Base-by-base conservation (phyloP, 148 eudicot genomes). In the Rhododendron williamsianum region DNA sequence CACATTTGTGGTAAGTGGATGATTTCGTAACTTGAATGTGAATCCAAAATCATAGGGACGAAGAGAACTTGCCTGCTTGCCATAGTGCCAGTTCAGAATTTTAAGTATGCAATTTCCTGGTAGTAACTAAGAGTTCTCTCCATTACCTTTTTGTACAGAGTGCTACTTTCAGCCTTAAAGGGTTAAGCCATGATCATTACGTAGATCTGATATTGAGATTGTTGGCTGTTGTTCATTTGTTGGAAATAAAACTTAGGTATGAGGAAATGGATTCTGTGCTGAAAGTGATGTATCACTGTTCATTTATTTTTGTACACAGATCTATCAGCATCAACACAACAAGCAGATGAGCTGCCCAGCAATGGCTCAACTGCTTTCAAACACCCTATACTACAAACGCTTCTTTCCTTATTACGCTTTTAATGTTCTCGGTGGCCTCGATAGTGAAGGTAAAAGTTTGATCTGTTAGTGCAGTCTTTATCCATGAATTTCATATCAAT, bases 291-390 rank as follows among this genome's bases (percentile, higher is more conserved):
- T 11, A 13, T 18, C 27, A 25, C 71, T 54, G 49, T 19, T 80
- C 43, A 25, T 79, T 16, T 80, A 71, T 33, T 76, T n/a, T 83
- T 83, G 85, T 43, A 38, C 71, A 73, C 91, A 95, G 99, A 85
- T 88, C 81, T 95, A 97, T 84, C 99, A 97, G 86, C 98, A 95
- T 87, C 99, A 97, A 84, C 98, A 95, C 90, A 97, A 93, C 89
- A 95, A 95, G 89, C 98, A 97, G 84, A 97, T 97, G 98, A 94
- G 96, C 88, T 97, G 99, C 82, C 98, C 99, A 76, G 98, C 94
- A 84, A 95, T 97, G 98, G 99, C 92, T 78, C 98, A 97, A 86
- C 94, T 97, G 86, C 98, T 97, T 16, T 97, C 98, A 4, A 97
- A 97, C 91, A 97, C 99, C n/a, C 92, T 97, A 30, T 97, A 97